Conservation (phyloP, 169 alveolate species). For the Cryptosporidium baileyi region DNA sequence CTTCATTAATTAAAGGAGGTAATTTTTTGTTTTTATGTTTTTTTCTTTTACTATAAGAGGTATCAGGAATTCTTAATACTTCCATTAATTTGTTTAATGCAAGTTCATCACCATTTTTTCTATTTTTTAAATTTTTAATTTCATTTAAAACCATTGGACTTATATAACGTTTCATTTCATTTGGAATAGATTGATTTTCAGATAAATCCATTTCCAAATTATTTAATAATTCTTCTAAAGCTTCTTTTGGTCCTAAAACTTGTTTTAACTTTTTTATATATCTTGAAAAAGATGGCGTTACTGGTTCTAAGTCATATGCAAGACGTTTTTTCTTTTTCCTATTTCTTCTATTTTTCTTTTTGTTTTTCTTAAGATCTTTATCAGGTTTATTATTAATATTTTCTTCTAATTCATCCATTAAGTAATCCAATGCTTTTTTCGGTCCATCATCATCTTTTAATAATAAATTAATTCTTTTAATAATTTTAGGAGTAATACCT, state of each 20-base stretch:
- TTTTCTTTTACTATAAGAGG: background rate
- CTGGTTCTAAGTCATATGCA: constrained; percentile 61
- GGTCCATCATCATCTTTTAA: constrained; percentile 44
- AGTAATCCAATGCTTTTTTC: constrained; percentile 44
- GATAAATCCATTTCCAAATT: constrained; percentile 26
- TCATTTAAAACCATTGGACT: constrained; percentile 6
- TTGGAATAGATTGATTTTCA: background rate
- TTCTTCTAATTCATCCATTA: constrained; percentile 25
- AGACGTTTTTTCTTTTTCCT: background rate
- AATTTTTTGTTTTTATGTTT: background rate
- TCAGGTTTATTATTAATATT: background rate
- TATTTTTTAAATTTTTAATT: background rate
- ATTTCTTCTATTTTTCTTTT: constrained; percentile 1
- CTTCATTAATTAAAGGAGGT: constrained; percentile 33
- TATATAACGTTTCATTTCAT: constrained; percentile 10
- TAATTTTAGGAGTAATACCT: constrained; percentile 23
- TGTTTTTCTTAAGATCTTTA: background rate
- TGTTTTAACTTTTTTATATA: constrained; percentile 31
- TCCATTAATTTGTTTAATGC: constrained; percentile 20
- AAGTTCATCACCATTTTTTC: constrained; percentile 23
- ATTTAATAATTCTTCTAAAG: constrained; percentile 33
- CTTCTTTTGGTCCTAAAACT: constrained; percentile 60
- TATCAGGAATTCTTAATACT: constrained; percentile 15
- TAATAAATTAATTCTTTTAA: constrained; percentile 5
- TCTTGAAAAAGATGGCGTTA: constrained; percentile 45